A percentile compares a stretch with the other conserved stretches of the same genome.
These are phyloP conservation scores for Prosopis cineraria DNA, from an alignment of 306 rosid species.

Conservation along the genomic window DNA sequence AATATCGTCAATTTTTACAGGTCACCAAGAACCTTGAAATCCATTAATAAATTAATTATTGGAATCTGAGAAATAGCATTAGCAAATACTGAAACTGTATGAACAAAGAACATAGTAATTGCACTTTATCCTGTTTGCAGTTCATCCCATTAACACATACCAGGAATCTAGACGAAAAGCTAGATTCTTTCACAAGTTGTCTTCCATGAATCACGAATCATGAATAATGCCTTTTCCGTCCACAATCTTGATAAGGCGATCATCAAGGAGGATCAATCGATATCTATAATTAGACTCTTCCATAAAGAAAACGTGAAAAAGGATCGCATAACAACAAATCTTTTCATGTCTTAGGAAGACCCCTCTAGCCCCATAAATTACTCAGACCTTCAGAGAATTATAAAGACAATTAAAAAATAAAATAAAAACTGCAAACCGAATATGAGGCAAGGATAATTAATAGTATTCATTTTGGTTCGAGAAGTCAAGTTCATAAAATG, in stretches of 20 bases:
- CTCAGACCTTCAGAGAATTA: neutral
- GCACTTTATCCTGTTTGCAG: constrained; percentile 27
- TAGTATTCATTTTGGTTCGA: constrained; percentile 31
- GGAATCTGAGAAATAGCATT: constrained; percentile 12
- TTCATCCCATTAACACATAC: neutral
- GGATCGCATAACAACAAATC: constrained; percentile 8
- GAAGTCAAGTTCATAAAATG: neutral
- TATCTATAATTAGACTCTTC: neutral
- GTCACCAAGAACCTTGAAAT: constrained; percentile 25
- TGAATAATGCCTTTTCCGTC: constrained; percentile 6
- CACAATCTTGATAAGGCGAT: constrained; percentile 7
- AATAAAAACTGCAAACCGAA: neutral
- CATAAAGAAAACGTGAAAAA: neutral
- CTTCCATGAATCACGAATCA: constrained; percentile 15
- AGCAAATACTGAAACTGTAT: constrained; percentile 14
- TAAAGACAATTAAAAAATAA: neutral
- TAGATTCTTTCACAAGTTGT: constrained; percentile 23
- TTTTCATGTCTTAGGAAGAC: neutral
- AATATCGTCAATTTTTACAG: constrained; percentile 3
- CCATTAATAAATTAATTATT: constrained; percentile 4
- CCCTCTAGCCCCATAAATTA: neutral
- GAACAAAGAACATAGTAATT: constrained; percentile 12
- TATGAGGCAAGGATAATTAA: neutral
- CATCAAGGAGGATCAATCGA: constrained; percentile 5
- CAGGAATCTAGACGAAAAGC: constrained; percentile 27